Base-by-base conservation (phyloP, 164 flowering plant species). In the Berberis vulgaris region DNA sequence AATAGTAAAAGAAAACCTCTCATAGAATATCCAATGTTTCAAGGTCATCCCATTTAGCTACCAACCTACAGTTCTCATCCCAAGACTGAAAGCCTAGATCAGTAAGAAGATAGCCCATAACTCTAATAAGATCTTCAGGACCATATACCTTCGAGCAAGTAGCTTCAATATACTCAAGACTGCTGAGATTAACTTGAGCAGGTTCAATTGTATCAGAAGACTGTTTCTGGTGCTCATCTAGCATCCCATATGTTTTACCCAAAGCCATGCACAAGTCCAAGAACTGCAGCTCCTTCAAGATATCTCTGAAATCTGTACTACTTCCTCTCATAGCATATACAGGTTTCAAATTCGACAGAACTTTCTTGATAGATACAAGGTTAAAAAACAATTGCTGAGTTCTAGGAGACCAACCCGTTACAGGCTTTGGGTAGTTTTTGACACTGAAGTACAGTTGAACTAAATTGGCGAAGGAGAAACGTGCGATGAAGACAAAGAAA, bases 401-500 rank as follows among this genome's bases (percentile, higher is more conserved):
- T 9, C 43, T 0, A 56, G 64, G 46, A 41, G 74, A 72, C 61
- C 67, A 54, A 69, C 54, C 26, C 43, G 59, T 7, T 6, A 42
- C 52, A n/a, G 47, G 13, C 57, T 54, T 59, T 67, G 54, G 68
- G 54, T 11, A 5, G 49, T 65, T 56, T 63, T 63, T 72, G 13
- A 26, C 62, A 6, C 71, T 69, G 56, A 57, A 52, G 74, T 62
- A 52, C 7, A 94, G 77, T 45, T 54, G 80, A 72, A 80, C 73
- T 74, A 83, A 59, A 68, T 83, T 83, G 68, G 89, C 87, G 52
- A 85, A 71, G 54, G 87, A 67, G 66, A 89, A 71, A 55, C 81
- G 82, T 2, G 72, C 69, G 60, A 91, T 60, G 82, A 86, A 85
- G 67, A 72, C 65, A 74, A 86, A 86, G 75, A 87, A 86, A 68